These are phyloP conservation scores for Pouteria campechiana DNA, from an alignment of 179 eudicot genomes.

Conservation along the genomic window DNA sequence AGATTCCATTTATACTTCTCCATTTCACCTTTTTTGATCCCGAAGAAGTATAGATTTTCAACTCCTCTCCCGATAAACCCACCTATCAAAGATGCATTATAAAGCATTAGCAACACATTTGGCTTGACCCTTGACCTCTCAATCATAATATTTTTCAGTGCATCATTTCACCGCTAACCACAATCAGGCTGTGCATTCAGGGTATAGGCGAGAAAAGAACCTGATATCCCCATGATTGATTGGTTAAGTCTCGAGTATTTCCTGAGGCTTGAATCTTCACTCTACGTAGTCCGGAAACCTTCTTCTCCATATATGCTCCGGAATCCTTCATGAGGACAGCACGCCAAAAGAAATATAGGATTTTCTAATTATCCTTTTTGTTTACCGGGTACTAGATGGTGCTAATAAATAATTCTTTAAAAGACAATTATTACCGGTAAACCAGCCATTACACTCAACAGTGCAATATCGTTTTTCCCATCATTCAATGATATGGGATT, in stretches of 20 bases:
- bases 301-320: constrained; percentile 64
- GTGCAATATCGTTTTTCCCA: constrained; percentile 45
- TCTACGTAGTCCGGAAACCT: constrained; percentile 33
- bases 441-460: constrained; percentile 76
- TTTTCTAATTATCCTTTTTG: constrained; percentile 1
- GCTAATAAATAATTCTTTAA: neutral
- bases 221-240: constrained; percentile 74
- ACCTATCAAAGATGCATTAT: constrained; percentile 25
- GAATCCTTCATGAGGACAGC: constrained; percentile 66
- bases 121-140: neutral
- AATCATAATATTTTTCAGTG: too few relatives aligned
- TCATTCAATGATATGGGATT: constrained; percentile 20
- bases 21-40: constrained; percentile 37
- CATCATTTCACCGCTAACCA: too few relatives aligned
- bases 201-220: constrained; percentile 10
- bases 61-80: constrained; percentile 70
- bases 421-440: constrained; percentile 45
- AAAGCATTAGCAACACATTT: neutral
- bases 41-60: constrained; percentile 39
- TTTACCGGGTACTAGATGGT: neutral
- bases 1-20: constrained; percentile 17
- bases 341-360: too few relatives aligned
- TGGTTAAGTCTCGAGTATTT: constrained; percentile 17
- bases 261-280: constrained; percentile 25
- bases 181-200: neutral